Percentiles rank a stretch among this genome's conserved stretches.
These are phyloP conservation scores for Physcia stellaris DNA, from an alignment of 495 filamentous ascomycete genomes.

Conservation along the genomic window DNA sequence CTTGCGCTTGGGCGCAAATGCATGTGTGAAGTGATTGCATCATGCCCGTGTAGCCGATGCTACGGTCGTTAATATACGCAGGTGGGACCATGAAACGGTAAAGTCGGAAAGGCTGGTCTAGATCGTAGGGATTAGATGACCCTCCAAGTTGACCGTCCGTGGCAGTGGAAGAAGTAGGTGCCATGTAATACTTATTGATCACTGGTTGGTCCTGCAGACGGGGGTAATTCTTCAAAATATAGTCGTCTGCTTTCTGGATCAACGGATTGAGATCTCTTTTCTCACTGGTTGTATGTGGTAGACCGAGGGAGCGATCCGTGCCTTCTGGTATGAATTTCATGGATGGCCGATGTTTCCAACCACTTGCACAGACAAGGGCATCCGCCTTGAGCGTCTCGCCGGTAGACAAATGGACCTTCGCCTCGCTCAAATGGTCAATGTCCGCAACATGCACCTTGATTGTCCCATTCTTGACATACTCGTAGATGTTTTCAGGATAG, in stretches of 20 bases:
- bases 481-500: slow-evolving; percentile 52
- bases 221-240: slow-evolving; percentile 57
- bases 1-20: slow-evolving; percentile 2
- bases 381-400: slow-evolving; percentile 43
- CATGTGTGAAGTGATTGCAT: background rate
- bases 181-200: background rate
- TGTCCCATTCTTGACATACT: slow-evolving; percentile 41
- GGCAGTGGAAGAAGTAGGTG: background rate
- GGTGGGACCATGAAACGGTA: slow-evolving; percentile 11
- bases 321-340: slow-evolving; percentile 48
- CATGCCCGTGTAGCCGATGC: slow-evolving; percentile 10
- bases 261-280: slow-evolving; percentile 9
- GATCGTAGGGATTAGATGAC: background rate
- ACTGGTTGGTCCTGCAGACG: slow-evolving; percentile 33
- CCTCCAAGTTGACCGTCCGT: background rate
- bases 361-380: slow-evolving; percentile 53
- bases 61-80: background rate
- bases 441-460: slow-evolving; percentile 48
- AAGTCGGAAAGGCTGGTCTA: slow-evolving; percentile 8
- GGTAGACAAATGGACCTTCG: slow-evolving; percentile 40
- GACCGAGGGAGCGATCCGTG: slow-evolving; percentile 25
- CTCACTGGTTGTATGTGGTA: slow-evolving; percentile 8
- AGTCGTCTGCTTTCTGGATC: slow-evolving; percentile 37
- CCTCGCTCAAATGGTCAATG: slow-evolving; percentile 33
- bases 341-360: slow-evolving; percentile 50